Conservation (phyloP, 305 asterid species). For the Solanum chacoense region DNA sequence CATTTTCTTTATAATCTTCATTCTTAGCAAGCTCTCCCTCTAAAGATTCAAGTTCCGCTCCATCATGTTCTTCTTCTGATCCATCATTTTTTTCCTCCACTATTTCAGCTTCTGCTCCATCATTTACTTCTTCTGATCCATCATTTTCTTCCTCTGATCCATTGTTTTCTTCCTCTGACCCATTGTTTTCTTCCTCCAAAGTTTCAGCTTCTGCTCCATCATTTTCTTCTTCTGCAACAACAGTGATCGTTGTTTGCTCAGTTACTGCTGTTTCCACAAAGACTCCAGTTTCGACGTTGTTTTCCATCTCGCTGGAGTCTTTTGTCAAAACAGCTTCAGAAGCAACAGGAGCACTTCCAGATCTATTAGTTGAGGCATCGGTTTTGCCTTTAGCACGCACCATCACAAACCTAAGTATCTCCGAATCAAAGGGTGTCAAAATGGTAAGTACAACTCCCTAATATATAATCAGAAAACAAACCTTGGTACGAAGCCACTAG, state of each 20-base stretch:
- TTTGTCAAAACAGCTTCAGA: neutral
- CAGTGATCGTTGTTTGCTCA: neutral
- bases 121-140: neutral
- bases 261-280: neutral
- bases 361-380: neutral
- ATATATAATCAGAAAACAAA: neutral
- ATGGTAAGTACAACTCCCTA: neutral
- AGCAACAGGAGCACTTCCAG: neutral
- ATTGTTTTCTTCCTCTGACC: neutral
- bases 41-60: neutral
- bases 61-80: neutral
- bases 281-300: neutral
- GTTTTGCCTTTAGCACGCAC: neutral
- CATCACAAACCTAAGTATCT: neutral
- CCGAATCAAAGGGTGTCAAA: neutral
- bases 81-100: neutral
- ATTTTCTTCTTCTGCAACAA: neutral
- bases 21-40: neutral
- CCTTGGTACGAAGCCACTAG: neutral
- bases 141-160: neutral
- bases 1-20: slow-evolving; percentile 15
- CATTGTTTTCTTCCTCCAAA: neutral
- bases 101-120: neutral
- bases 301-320: neutral
- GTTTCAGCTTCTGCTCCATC: neutral